Evolutionary conservation across 176 grass and related monocot species (phyloP).

Genomic region (Zizania latifolia): DNA sequence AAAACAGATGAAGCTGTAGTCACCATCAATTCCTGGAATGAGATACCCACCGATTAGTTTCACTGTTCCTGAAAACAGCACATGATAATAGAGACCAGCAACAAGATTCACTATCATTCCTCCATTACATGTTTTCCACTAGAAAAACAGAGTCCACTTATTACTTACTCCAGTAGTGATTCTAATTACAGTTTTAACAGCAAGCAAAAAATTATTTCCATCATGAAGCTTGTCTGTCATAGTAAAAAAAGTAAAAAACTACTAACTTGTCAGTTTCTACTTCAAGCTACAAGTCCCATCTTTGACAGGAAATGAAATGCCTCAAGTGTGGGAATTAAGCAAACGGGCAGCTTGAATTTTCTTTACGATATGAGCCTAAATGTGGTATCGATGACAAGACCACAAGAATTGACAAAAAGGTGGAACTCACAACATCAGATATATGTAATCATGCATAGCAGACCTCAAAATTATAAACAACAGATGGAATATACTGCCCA

Average conservation of each 20-base stretch:
- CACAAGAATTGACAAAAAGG: background rate
- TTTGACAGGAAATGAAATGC: background rate
- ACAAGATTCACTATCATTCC: background rate
- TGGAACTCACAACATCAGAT: background rate
- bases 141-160: conserved; percentile 14
- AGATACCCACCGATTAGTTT: conserved; percentile 19
- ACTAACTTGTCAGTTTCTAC: background rate
- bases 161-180: background rate
- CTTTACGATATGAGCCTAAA: background rate
- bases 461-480: conserved; percentile 47
- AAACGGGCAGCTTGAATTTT: background rate
- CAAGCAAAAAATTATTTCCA: background rate
- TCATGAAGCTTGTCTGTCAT: background rate
- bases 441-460: background rate
- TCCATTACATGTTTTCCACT: conserved; percentile 6
- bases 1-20: conserved; percentile 37
- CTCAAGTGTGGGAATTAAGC: background rate
- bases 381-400: background rate
- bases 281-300: background rate
- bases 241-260: background rate
- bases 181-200: background rate
- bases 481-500: conserved; percentile 14
- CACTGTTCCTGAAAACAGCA: conserved; percentile 1
- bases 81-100: background rate
- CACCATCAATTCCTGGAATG: conserved; percentile 58